These are phyloP conservation scores for Papilionanthe hybrid DNA, from an alignment of 116 monocot genomes.

Conservation along the genomic window DNA sequence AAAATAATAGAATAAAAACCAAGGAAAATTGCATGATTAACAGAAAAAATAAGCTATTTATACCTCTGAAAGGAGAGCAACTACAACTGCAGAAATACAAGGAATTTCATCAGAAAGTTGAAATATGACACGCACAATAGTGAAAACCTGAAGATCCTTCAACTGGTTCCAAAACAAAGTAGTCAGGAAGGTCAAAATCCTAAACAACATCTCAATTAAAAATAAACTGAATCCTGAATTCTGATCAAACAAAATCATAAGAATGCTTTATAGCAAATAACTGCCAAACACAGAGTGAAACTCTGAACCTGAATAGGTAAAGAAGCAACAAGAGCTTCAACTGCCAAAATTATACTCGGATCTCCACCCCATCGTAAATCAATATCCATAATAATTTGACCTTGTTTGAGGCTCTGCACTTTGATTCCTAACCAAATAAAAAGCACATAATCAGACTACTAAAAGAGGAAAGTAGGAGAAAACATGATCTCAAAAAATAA, in stretches of 20 bases:
- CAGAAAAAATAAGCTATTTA: neutral
- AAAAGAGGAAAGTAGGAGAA: neutral
- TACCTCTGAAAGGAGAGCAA: constrained; percentile 96
- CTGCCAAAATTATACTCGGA: constrained; percentile 89
- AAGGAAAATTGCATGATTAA: neutral
- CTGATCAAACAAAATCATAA: neutral
- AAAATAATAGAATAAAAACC: neutral
- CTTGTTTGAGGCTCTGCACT: constrained; percentile 91
- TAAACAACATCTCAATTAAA: neutral
- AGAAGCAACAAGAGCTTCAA: constrained; percentile 93
- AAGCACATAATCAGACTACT: neutral
- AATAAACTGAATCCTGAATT: neutral
- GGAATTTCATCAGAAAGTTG: constrained; percentile 95
- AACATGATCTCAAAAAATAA: neutral
- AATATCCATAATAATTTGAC: constrained; percentile 96
- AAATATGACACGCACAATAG: constrained; percentile 85
- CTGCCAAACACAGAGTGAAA: neutral
- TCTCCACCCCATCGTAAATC: constrained; percentile 98
- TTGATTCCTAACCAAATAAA: constrained; percentile 59
- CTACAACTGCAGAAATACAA: constrained; percentile 92
- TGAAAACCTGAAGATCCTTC: constrained; percentile 87
- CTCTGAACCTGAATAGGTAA: constrained; percentile 82
- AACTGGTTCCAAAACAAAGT: constrained; percentile 39
- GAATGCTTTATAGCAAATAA: neutral
- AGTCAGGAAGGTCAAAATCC: neutral